These are phyloP conservation scores for Cylindrotheca closterium DNA, from an alignment of 108 stramenopile genomes.

Conservation along the genomic window DNA sequence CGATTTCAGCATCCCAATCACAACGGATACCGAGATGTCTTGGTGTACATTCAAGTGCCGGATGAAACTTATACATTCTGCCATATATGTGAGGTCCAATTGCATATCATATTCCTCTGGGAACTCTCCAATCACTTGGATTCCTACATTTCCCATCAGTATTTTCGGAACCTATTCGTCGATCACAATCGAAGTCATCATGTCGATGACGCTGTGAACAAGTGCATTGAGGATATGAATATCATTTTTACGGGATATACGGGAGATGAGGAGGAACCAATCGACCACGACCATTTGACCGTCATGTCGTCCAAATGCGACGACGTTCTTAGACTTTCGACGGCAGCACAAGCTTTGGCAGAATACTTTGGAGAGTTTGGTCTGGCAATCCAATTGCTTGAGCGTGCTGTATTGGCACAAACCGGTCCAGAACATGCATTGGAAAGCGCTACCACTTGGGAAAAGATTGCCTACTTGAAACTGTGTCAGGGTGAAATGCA, in stretches of 20 bases:
- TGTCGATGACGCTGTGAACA: background rate
- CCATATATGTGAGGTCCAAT: conserved; percentile 39
- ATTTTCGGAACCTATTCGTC: background rate
- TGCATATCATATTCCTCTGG: conserved; percentile 7
- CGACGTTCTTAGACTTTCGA: background rate
- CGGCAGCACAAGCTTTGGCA: background rate
- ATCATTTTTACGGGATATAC: background rate
- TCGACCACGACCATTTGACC: background rate
- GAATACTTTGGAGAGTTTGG: background rate
- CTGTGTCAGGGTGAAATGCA: conserved; percentile 21
- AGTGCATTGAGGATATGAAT: background rate
- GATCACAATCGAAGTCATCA: background rate
- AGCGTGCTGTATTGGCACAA: background rate
- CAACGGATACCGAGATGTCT: conserved; percentile 39
- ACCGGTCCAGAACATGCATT: background rate
- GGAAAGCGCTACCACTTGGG: background rate
- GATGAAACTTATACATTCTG: conserved; percentile 8
- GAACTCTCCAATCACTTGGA: background rate
- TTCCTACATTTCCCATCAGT: background rate
- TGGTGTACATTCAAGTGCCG: conserved; percentile 29
- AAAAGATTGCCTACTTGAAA: background rate
- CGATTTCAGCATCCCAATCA: conserved; percentile 25
- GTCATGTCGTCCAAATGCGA: background rate
- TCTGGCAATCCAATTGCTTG: background rate
- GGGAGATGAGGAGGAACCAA: background rate